Evolutionary conservation across 192 early-diverging fungal genomes (phyloP).

Genomic region (Umbelopsis vinacea): DNA sequence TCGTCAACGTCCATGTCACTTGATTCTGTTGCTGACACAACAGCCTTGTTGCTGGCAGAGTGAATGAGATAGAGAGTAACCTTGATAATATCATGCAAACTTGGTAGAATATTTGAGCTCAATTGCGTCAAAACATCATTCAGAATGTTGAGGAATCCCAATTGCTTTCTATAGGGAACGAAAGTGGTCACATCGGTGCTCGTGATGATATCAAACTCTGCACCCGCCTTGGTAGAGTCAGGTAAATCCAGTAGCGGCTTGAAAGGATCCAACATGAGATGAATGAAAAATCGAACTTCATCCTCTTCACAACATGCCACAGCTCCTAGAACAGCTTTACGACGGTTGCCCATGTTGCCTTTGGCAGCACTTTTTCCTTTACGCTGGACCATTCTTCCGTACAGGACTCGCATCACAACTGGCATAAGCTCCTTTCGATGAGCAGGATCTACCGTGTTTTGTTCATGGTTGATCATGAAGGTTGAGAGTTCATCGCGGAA

Average conservation of each 20-base stretch:
- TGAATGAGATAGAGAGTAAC: conserved; percentile 78
- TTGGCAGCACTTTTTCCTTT: conserved; percentile 77
- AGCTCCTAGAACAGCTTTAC: conserved; percentile 84
- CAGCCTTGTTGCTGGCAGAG: conserved; percentile 62
- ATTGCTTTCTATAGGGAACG: conserved; percentile 66
- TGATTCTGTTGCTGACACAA: conserved; percentile 12
- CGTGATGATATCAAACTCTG: neutral
- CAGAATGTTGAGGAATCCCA: conserved; percentile 80
- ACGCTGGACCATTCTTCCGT: conserved; percentile 86
- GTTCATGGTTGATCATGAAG: conserved; percentile 69
- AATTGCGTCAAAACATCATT: conserved; percentile 88
- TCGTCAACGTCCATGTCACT: conserved; percentile 27
- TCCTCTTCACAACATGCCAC: conserved; percentile 65
- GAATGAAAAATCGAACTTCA: conserved; percentile 75
- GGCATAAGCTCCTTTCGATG: conserved; percentile 77
- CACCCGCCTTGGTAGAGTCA: neutral
- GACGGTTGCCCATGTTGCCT: conserved; percentile 69
- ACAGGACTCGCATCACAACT: conserved; percentile 81
- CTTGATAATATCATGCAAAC: conserved; percentile 72
- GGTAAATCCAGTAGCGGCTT: conserved; percentile 49
- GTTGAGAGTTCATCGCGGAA: conserved; percentile 92
- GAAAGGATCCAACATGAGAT: conserved; percentile 87
- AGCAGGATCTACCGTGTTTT: conserved; percentile 60
- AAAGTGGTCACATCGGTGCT: conserved; percentile 29
- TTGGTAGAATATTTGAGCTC: conserved; percentile 69